A percentile compares a stretch with the other conserved stretches of the same genome.
These are phyloP conservation scores for Cutaneotrichosporon curvatum DNA, from an alignment of 1,284 basidiomycete species.

Conservation along the genomic window DNA sequence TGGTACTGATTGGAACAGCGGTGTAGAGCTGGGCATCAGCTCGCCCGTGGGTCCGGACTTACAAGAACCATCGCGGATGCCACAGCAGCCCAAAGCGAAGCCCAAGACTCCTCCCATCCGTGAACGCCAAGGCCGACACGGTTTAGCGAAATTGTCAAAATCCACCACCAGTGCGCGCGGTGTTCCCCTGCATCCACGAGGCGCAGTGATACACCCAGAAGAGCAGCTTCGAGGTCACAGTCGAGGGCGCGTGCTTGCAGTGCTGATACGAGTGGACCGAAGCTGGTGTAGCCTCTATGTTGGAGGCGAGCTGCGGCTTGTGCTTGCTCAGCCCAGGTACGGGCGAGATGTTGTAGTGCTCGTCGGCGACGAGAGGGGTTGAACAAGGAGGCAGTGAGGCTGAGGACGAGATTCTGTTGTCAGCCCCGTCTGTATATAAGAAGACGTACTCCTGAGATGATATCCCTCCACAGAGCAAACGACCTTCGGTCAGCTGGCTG, in stretches of 20 bases:
- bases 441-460: slow-evolving; percentile 27
- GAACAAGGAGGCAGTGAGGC: slow-evolving; percentile 11
- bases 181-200: slow-evolving; percentile 23
- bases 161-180: slow-evolving; percentile 35
- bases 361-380: slow-evolving; percentile 32
- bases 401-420: slow-evolving; percentile 13
- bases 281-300: background rate
- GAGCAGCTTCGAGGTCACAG: slow-evolving; percentile 28
- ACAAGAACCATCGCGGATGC: slow-evolving; percentile 27
- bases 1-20: background rate
- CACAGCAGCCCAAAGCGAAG: slow-evolving; percentile 20
- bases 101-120: slow-evolving; percentile 12
- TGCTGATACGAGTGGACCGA: slow-evolving; percentile 7
- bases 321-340: slow-evolving; percentile 28
- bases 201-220: slow-evolving; percentile 22
- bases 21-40: slow-evolving; percentile 17
- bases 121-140: background rate
- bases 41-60: slow-evolving; percentile 3
- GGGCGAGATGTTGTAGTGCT: slow-evolving; percentile 18
- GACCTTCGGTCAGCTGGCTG: slow-evolving; percentile 5
- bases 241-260: slow-evolving; percentile 28
- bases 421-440: background rate
- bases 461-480: slow-evolving; percentile 22
- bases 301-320: slow-evolving; percentile 16
- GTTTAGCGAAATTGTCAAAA: slow-evolving; percentile 7